Evolutionary conservation across 257 asterid species (phyloP).

Genomic region (Rauvolfia tetraphylla): DNA sequence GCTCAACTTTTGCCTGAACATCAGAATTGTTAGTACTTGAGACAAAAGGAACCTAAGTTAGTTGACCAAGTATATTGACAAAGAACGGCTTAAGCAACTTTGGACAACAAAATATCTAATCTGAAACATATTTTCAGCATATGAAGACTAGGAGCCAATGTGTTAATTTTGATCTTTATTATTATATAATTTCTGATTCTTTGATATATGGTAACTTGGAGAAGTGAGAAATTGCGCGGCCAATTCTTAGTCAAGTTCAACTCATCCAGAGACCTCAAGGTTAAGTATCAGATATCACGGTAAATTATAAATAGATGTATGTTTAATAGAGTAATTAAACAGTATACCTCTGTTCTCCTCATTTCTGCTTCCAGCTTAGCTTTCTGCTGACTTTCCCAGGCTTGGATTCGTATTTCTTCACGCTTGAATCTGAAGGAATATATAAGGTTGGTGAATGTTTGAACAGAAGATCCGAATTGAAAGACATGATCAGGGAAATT

Average conservation of each 20-base stretch:
- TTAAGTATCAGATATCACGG: not conserved
- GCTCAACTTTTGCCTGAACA: slow-evolving; percentile 60
- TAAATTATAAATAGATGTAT: no score
- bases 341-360: slow-evolving; percentile 84
- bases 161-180: not conserved
- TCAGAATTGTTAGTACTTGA: not conserved
- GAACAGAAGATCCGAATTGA: not conserved
- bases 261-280: not conserved
- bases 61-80: not conserved
- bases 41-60: not conserved
- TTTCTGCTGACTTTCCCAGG: slow-evolving; percentile 96
- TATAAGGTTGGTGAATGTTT: slow-evolving; percentile 4
- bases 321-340: not conserved
- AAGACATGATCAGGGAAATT: not conserved
- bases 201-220: not conserved
- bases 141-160: not conserved
- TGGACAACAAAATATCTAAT: not conserved
- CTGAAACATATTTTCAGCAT: not conserved
- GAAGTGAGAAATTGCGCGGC: not conserved
- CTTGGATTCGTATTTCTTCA: slow-evolving; percentile 84
- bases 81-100: not conserved
- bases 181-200: not conserved
- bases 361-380: slow-evolving; percentile 92
- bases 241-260: not conserved
- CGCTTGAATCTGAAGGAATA: slow-evolving; percentile 61